Percentiles rank a stretch among this genome's conserved stretches.
phyloP scores from a whole-genome alignment of 495 filamentous ascomycete species.

The Hypoxylon fragiforme region DNA sequence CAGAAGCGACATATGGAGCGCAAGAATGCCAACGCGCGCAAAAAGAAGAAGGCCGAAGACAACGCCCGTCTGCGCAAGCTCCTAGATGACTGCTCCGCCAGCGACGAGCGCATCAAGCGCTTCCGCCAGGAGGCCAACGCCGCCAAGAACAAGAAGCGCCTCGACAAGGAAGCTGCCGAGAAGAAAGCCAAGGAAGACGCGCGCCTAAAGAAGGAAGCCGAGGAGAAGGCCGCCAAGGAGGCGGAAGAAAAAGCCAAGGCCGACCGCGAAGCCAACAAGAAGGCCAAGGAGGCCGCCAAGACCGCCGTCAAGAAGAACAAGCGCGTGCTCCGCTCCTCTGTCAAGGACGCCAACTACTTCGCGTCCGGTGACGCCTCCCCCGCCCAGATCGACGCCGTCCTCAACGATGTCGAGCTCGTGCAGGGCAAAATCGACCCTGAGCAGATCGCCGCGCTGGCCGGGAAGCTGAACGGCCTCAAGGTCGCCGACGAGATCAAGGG shows the following conservation, averaged over 20 bases:
- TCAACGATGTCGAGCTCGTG: constrained; percentile 87
- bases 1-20: constrained; percentile 97
- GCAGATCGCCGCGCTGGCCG: constrained; percentile 78
- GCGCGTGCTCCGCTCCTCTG: constrained; percentile 83
- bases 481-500: constrained; percentile 67
- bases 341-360: constrained; percentile 97
- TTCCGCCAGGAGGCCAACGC: constrained; percentile 91
- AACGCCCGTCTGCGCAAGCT: constrained; percentile 84
- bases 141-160: constrained; percentile 88
- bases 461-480: constrained; percentile 75
- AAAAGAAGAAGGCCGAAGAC: constrained; percentile 99
- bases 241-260: constrained; percentile 84
- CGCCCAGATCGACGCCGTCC: constrained; percentile 74
- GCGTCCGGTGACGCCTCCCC: constrained; percentile 68
- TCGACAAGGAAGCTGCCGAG: constrained; percentile 89
- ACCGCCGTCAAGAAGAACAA: constrained; percentile 99
- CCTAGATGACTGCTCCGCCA: constrained; percentile 78
- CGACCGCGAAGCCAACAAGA: constrained; percentile 82
- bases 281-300: constrained; percentile 97
- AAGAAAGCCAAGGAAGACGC: constrained; percentile 82
- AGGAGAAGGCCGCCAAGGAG: constrained; percentile 74
- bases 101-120: constrained; percentile 94
- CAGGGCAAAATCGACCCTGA: constrained; percentile 87
- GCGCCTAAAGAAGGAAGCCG: constrained; percentile 73
- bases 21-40: constrained; percentile 95